These are phyloP conservation scores for Raphanus raphanistrum DNA, from an alignment of 345 rosid genomes.

Conservation along the genomic window DNA sequence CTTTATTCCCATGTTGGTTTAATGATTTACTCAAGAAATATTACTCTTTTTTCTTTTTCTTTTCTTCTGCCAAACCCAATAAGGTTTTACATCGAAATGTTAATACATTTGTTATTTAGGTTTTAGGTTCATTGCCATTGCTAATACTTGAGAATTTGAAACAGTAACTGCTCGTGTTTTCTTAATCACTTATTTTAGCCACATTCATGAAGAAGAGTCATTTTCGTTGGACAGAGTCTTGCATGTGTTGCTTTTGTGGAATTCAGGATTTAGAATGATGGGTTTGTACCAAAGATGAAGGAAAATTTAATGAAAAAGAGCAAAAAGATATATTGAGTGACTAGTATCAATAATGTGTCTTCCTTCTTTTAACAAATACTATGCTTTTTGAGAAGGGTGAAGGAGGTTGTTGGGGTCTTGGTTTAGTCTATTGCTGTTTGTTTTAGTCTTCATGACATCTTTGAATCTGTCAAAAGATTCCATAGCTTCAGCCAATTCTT, in stretches of 20 bases:
- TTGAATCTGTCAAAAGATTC: too few species aligned
- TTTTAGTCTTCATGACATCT: too few species aligned
- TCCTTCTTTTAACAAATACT: neutral
- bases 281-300: neutral
- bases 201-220: slow-evolving; percentile 20
- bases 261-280: neutral
- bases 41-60: neutral
- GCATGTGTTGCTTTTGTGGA: slow-evolving; percentile 25
- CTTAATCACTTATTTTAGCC: slow-evolving; percentile 19
- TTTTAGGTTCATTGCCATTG: slow-evolving; percentile 1
- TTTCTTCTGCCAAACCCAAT: slow-evolving; percentile 11
- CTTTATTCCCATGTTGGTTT: slow-evolving; percentile 29
- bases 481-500: too few species aligned
- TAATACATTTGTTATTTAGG: neutral
- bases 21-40: slow-evolving; percentile 19
- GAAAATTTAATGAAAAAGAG: neutral
- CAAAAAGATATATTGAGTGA: slow-evolving; percentile 17
- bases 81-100: slow-evolving; percentile 2
- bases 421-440: too few species aligned
- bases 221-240: slow-evolving; percentile 16
- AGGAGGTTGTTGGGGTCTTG: neutral
- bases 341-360: slow-evolving; percentile 9
- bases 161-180: slow-evolving; percentile 8
- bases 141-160: slow-evolving; percentile 16
- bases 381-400: slow-evolving; percentile 1